These are phyloP conservation scores for Pseudozyma thailandica DNA, from an alignment of 1,284 basidiomycete species.

Conservation along the genomic window DNA sequence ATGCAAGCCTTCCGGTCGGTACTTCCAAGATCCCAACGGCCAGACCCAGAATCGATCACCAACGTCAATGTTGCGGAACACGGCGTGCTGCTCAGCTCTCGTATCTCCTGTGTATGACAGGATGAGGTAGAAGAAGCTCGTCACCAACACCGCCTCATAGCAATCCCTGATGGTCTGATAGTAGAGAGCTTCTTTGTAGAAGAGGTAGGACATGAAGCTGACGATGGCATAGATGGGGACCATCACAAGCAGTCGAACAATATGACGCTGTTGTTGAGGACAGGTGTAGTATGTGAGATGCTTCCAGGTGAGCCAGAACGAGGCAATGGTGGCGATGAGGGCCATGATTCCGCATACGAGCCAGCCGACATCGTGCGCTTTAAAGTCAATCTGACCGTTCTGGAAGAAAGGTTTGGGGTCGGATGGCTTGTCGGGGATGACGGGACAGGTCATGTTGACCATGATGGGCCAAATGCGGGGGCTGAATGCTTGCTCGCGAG, in stretches of 20 bases:
- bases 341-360: slow-evolving; percentile 75
- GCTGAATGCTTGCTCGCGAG: not conserved
- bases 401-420: slow-evolving; percentile 72
- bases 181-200: slow-evolving; percentile 70
- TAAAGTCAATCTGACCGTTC: slow-evolving; percentile 75
- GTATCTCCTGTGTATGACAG: slow-evolving; percentile 78
- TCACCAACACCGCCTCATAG: slow-evolving; percentile 68
- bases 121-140: slow-evolving; percentile 81
- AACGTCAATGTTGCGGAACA: slow-evolving; percentile 72
- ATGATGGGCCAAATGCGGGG: slow-evolving; percentile 16
- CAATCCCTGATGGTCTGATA: slow-evolving; percentile 66
- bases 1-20: slow-evolving; percentile 74
- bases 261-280: slow-evolving; percentile 69
- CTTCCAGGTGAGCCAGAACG: slow-evolving; percentile 53
- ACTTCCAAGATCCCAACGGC: slow-evolving; percentile 75
- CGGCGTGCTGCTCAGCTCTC: slow-evolving; percentile 74
- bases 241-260: slow-evolving; percentile 79
- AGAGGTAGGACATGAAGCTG: slow-evolving; percentile 77
- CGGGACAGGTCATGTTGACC: slow-evolving; percentile 53
- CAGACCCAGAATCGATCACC: slow-evolving; percentile 75
- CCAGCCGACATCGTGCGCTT: slow-evolving; percentile 75
- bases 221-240: slow-evolving; percentile 79
- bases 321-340: slow-evolving; percentile 46
- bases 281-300: slow-evolving; percentile 80
- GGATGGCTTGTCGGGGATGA: slow-evolving; percentile 39